phyloP scores from a whole-genome alignment of 805 yeast species.

The Metschnikowia corniflorae region DNA sequence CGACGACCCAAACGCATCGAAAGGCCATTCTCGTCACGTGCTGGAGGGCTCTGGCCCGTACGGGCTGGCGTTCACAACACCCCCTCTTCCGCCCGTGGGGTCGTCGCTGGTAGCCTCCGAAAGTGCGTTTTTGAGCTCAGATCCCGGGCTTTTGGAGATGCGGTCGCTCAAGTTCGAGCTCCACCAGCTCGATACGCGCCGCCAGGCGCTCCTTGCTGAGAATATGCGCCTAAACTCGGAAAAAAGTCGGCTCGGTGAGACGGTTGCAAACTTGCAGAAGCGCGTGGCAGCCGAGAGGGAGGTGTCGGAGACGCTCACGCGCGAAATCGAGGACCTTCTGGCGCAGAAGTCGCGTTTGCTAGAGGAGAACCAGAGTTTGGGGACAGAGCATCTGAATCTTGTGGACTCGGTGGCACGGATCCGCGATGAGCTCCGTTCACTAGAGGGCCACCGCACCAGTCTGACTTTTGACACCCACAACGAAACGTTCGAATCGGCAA shows the following conservation, averaged over 20 bases:
- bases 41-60: constrained; percentile 38
- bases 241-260: constrained; percentile 27
- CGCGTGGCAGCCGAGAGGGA: constrained; percentile 41
- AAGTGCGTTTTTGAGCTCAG: no score
- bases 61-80: constrained; percentile 39
- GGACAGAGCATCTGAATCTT: constrained; percentile 4
- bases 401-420: constrained; percentile 1
- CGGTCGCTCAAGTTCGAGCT: constrained; percentile 38
- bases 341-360: constrained; percentile 43
- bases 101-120: no score
- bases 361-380: constrained; percentile 19
- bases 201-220: constrained; percentile 24
- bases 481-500: constrained; percentile 10
- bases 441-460: constrained; percentile 3
- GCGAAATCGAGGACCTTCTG: constrained; percentile 52
- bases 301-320: constrained; percentile 40
- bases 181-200: constrained; percentile 28
- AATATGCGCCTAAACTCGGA: constrained; percentile 27
- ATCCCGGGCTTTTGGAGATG: no score
- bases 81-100: constrained; percentile 44
- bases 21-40: constrained; percentile 37
- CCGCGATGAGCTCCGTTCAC: background rate
- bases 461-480: constrained; percentile 7
- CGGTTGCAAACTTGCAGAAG: constrained; percentile 37
- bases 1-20: constrained; percentile 17